phyloP scores from a whole-genome alignment of 2,329 filamentous ascomycete genomes.

The Lizonia empirigonia region DNA sequence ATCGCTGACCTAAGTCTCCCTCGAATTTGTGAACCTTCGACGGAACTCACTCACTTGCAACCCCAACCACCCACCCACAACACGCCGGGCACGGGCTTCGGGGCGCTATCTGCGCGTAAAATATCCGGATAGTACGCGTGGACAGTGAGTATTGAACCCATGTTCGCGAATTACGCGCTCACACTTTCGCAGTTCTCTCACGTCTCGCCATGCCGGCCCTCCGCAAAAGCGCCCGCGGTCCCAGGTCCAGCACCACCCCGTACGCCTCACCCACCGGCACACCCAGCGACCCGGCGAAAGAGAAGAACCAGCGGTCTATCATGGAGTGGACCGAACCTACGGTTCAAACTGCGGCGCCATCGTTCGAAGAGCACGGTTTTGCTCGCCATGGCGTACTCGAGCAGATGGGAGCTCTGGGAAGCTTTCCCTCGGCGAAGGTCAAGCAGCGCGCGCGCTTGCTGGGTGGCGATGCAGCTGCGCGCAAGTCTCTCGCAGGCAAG shows the following conservation, averaged over 20 bases:
- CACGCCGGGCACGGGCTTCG: slow-evolving; percentile 36
- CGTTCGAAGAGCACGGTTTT: slow-evolving; percentile 78
- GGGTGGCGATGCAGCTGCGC: slow-evolving; percentile 43
- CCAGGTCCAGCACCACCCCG: slow-evolving; percentile 44
- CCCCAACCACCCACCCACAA: slow-evolving; percentile 34
- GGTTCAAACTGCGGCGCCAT: slow-evolving; percentile 62
- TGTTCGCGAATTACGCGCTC: slow-evolving; percentile 32
- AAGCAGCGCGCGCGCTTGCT: slow-evolving; percentile 60
- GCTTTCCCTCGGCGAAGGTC: slow-evolving; percentile 67
- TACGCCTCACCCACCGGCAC: slow-evolving; percentile 40
- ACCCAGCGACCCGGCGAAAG: slow-evolving; percentile 35
- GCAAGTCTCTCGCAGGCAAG: slow-evolving; percentile 51
- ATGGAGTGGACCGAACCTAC: slow-evolving; percentile 64
- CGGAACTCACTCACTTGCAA: slow-evolving; percentile 26
- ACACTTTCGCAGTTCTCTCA: slow-evolving; percentile 38
- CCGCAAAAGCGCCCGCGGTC: slow-evolving; percentile 46
- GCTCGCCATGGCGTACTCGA: slow-evolving; percentile 76
- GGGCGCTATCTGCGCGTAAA: slow-evolving; percentile 36
- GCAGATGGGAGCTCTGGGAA: slow-evolving; percentile 82
- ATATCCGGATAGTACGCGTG: slow-evolving; percentile 39
- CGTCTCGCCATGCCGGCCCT: slow-evolving; percentile 45
- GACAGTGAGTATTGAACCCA: slow-evolving; percentile 29
- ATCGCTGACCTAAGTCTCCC: slow-evolving; percentile 24
- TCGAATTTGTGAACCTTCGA: slow-evolving; percentile 33
- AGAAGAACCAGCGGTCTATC: slow-evolving; percentile 46